Conservation (phyloP, 2,329 filamentous ascomycete species). For the Paramyrothecium sp. region DNA sequence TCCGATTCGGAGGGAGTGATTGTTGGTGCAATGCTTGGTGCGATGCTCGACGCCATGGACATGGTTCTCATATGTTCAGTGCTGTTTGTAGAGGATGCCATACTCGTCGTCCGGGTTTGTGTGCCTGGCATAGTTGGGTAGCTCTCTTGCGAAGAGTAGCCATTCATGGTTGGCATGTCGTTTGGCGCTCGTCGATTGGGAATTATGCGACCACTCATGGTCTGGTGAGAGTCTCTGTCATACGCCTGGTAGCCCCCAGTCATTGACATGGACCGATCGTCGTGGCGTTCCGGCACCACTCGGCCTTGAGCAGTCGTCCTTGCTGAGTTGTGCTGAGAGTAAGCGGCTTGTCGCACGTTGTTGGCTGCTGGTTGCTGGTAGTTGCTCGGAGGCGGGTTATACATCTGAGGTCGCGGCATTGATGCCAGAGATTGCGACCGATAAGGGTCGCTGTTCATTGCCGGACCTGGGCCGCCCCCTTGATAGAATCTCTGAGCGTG, state of each 20-base stretch:
- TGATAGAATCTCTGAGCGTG: conserved; percentile 61
- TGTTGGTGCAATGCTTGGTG: conserved; percentile 69
- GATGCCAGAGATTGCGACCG: conserved; percentile 91
- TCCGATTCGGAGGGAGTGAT: conserved; percentile 61
- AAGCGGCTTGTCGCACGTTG: conserved; percentile 76
- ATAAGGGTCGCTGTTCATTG: conserved; percentile 81
- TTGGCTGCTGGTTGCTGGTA: conserved; percentile 68
- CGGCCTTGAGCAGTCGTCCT: conserved; percentile 89
- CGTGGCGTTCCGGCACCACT: conserved; percentile 85
- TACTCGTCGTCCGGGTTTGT: conserved; percentile 60
- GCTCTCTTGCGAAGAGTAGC: conserved; percentile 32
- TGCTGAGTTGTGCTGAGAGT: conserved; percentile 61
- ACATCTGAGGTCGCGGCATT: conserved; percentile 69
- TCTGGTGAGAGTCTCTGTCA: conserved; percentile 80
- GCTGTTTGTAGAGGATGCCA: conserved; percentile 52
- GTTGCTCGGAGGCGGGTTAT: conserved; percentile 60
- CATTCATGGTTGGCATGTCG: conserved; percentile 36
- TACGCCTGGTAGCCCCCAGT: conserved; percentile 68
- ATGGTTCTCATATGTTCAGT: conserved; percentile 64
- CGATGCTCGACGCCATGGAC: conserved; percentile 88
- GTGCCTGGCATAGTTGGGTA: conserved; percentile 48
- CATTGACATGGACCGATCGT: conserved; percentile 96
- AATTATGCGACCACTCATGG: conserved; percentile 89
- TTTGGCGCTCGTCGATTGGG: conserved; percentile 61
- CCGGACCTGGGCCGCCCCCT: conserved; percentile 56